Evolutionary conservation across 805 yeast species (phyloP).

Genomic region (Ogataea methylovora): DNA sequence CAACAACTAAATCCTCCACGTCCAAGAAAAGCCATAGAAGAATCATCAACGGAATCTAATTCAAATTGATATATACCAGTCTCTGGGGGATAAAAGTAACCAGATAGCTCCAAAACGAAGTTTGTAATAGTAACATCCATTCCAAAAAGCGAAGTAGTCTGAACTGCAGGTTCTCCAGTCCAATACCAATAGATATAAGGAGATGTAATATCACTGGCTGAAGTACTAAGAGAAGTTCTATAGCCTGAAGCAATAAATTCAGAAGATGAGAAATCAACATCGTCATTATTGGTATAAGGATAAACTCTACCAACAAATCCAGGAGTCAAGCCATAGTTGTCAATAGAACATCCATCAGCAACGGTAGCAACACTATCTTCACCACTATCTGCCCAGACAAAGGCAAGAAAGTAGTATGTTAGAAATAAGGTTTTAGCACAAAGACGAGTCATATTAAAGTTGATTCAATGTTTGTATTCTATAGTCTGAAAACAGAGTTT

Average conservation of each 20-base stretch:
- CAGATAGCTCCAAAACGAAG: conserved; percentile 9
- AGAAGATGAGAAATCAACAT: conserved; percentile 1
- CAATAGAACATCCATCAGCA: not conserved
- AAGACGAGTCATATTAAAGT: no score
- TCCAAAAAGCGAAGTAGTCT: no score
- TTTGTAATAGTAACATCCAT: conserved; percentile 4
- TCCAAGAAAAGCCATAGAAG: conserved; percentile 24
- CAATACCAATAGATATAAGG: no score
- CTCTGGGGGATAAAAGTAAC: conserved; percentile 17
- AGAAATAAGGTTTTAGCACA: no score
- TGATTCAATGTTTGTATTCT: no score
- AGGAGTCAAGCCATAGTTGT: not conserved
- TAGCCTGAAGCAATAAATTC: conserved; percentile 5
- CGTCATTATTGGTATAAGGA: conserved; percentile 2
- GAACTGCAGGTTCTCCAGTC: no score
- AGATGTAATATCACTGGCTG: conserved; percentile 2
- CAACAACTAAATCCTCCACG: conserved; percentile 29
- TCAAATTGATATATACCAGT: conserved; percentile 22
- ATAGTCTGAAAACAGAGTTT: no score
- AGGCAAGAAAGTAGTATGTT: no score
- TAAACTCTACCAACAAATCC: conserved; percentile 8
- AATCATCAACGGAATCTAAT: conserved; percentile 22
- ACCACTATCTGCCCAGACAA: no score
- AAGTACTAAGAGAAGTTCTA: conserved; percentile 1
- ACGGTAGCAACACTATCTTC: no score